Conservation (phyloP, 139 green algal species). For the Pseudopediastrum boryanum region DNA sequence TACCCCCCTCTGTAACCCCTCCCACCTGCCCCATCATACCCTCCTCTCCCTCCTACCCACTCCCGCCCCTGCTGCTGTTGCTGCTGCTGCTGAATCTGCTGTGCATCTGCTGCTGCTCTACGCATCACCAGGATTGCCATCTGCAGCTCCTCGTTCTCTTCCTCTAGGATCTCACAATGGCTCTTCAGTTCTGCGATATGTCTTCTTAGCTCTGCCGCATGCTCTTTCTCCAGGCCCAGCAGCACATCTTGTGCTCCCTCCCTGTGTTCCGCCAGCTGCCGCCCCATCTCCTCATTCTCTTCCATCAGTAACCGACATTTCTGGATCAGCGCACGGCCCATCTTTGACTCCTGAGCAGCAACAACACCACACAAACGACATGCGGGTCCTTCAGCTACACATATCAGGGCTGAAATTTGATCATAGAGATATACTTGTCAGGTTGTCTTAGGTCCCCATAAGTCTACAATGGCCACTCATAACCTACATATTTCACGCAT, state of each 20-base stretch:
- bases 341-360: constrained; percentile 31
- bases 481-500: no score
- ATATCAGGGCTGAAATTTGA: no score
- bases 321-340: constrained; percentile 19
- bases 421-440: no score
- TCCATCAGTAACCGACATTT: constrained; percentile 19
- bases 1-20: neutral
- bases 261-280: constrained; percentile 10
- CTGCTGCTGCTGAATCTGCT: neutral
- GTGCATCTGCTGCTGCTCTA: neutral
- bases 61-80: neutral
- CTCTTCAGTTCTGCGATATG: neutral
- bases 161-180: constrained; percentile 3
- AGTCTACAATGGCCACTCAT: no score
- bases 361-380: neutral
- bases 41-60: no score
- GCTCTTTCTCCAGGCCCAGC: constrained; percentile 14
- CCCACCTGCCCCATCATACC: neutral
- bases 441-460: no score
- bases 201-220: constrained; percentile 13
- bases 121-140: constrained; percentile 8
- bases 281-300: constrained; percentile 33
- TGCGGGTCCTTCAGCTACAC: no score
- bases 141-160: constrained; percentile 34
- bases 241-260: constrained; percentile 6